Evolutionary conservation across 1,139 yeast genomes (phyloP).

Genomic region (Debaryomyces nepalensis): DNA sequence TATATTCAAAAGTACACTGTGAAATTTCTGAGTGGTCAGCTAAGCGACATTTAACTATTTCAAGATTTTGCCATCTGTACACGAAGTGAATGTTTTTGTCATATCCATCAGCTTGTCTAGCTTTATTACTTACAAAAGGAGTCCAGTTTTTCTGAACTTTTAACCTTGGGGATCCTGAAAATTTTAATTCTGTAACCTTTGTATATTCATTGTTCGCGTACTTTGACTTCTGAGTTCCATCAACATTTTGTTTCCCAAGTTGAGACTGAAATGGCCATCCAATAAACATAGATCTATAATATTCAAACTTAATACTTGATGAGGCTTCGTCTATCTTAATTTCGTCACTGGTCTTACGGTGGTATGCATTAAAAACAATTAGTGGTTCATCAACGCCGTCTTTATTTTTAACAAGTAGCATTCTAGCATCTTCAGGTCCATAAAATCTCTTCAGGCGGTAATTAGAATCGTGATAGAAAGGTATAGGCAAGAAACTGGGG

Average conservation of each 20-base stretch:
- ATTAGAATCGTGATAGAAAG: slow-evolving; percentile 27
- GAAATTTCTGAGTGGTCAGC: slow-evolving; percentile 16
- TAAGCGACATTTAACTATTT: slow-evolving; percentile 31
- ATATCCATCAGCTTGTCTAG: slow-evolving; percentile 16
- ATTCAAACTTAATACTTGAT: slow-evolving; percentile 14
- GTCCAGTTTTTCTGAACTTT: slow-evolving; percentile 17
- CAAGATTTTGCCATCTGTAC: slow-evolving; percentile 35
- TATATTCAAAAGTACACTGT: slow-evolving; percentile 31
- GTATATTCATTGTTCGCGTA: slow-evolving; percentile 26
- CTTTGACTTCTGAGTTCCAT: slow-evolving; percentile 22
- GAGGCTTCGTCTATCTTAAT: slow-evolving; percentile 7
- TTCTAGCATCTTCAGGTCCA: slow-evolving; percentile 56
- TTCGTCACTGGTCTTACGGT: slow-evolving; percentile 19
- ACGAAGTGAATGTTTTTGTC: slow-evolving; percentile 31
- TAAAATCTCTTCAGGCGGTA: slow-evolving; percentile 25
- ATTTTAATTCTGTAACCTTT: slow-evolving; percentile 32
- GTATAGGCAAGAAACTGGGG: slow-evolving; percentile 36
- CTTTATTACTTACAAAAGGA: slow-evolving; percentile 15
- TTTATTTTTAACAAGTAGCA: slow-evolving; percentile 35
- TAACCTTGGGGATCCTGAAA: slow-evolving; percentile 19
- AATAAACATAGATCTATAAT: slow-evolving; percentile 33
- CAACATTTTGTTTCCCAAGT: slow-evolving; percentile 35
- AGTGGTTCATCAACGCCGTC: slow-evolving; percentile 36
- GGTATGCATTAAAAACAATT: slow-evolving; percentile 37
- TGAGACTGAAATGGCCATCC: slow-evolving; percentile 46